phyloP scores from a whole-genome alignment of 2,329 filamentous ascomycete genomes.

The Clarireedia hainanense region DNA sequence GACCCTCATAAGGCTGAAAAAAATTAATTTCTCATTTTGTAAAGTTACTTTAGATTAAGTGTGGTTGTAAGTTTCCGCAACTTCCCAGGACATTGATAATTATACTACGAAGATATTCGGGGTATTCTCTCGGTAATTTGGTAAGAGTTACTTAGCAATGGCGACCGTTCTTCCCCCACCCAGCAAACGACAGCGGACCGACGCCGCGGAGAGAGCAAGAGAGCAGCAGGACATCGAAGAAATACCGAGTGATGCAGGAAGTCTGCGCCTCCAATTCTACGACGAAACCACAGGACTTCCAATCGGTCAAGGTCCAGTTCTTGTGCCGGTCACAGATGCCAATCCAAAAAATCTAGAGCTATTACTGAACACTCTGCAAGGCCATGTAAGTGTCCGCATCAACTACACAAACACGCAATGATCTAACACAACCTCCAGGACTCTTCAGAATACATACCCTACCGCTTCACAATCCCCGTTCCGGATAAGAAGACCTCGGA shows the following conservation, averaged over 20 bases:
- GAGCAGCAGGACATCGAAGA: slow-evolving; percentile 68
- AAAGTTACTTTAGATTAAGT: slow-evolving; percentile 13
- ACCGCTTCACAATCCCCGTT: slow-evolving; percentile 53
- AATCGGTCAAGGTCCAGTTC: slow-evolving; percentile 51
- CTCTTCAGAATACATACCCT: slow-evolving; percentile 53
- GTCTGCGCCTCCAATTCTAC: slow-evolving; percentile 78
- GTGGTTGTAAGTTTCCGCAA: too few species aligned
- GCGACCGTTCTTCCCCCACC: slow-evolving; percentile 76
- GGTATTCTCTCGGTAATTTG: too few species aligned
- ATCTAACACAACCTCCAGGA: slow-evolving; percentile 34
- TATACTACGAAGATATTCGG: neutral
- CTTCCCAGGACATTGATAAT: neutral
- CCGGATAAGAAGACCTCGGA: slow-evolving; percentile 30
- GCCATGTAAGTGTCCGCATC: slow-evolving; percentile 47
- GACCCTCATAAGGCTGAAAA: slow-evolving; percentile 2
- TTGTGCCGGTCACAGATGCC: slow-evolving; percentile 76
- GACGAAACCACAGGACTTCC: slow-evolving; percentile 71
- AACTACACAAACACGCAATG: slow-evolving; percentile 14
- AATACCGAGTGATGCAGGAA: slow-evolving; percentile 62
- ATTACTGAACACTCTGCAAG: slow-evolving; percentile 76
- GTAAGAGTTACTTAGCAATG: slow-evolving; percentile 41
- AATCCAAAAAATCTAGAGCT: slow-evolving; percentile 84
- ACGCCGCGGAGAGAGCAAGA: slow-evolving; percentile 61
- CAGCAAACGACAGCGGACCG: slow-evolving; percentile 78
- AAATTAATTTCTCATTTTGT: slow-evolving; percentile 9